Base-by-base conservation (phyloP, 148 eudicot genomes). In the Rhododendron griersonianum region DNA sequence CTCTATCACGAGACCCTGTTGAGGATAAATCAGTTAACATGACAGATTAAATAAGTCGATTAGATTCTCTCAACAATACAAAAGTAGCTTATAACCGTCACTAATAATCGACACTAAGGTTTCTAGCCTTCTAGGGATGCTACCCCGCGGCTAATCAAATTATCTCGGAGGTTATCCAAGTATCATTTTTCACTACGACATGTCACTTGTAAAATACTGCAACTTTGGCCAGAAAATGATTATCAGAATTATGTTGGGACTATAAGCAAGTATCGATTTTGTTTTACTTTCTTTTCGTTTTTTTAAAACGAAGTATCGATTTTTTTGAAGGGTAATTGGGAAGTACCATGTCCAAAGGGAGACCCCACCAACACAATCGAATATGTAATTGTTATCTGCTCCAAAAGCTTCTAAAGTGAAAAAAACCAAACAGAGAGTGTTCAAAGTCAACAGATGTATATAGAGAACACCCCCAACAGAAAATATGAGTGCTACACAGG, bases 1-100 rank as follows among this genome's bases (percentile, higher is more conserved):
- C 85, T 89, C 88, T 15, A 96, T 86, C 76, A 95, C 93, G 78
- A 90, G 83, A 55, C 99, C 99, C 99, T 96, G 71, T 80, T 67
- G 83, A 74, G 14, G 28, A 69, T 67, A 51, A 74, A 11, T 63
- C 57, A 61, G 39, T 30, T 35, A 10, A 21, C 23, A 81, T 55
- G 35, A 35, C 76, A 71, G 13, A 28, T 71, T 71, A 5, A 69
- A 11, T 28, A 69, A 11, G 75, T 69, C 14, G 39, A 71, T 71
- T 30, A 30, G 7, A 69, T 67, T 10, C 5, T 18, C 44, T 35
- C 35, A 18, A 19, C 13, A 3, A 53, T 0, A 30, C 9, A 53
- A 28, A 33, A 1, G n/a, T 1, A 51, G 65, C 19, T 50, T 50
- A 10, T 50, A 50, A 50, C 53, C 2, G 15, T 11, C 53, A 50